Evolutionary conservation across 2,329 filamentous ascomycete species (phyloP).

Genomic region (Neopestalotiopsis sp.): DNA sequence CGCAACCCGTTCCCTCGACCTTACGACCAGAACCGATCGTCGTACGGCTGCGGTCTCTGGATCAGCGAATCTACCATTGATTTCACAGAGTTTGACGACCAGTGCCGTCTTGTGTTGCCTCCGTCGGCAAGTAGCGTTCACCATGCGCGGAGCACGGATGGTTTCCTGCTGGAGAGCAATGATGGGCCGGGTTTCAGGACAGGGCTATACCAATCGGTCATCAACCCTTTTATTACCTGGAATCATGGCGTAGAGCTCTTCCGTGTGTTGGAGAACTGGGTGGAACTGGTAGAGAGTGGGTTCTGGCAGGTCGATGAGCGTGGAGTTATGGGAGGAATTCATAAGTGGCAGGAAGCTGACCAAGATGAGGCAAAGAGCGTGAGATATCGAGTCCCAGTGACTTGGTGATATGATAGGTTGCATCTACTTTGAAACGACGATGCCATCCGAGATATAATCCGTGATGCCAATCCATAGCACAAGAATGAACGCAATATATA

Average conservation of each 20-base stretch:
- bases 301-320: background rate
- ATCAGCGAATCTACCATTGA: background rate
- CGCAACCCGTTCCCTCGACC: constrained; percentile 2
- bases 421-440: too few species aligned
- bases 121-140: background rate
- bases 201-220: constrained; percentile 1
- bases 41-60: constrained; percentile 3
- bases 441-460: too few species aligned
- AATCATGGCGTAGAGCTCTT: constrained; percentile 13
- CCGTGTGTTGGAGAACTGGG: constrained; percentile 16
- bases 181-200: background rate
- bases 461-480: too few species aligned
- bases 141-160: background rate
- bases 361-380: background rate
- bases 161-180: background rate
- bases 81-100: constrained; percentile 4
- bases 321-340: constrained; percentile 5
- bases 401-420: background rate
- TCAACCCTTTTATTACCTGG: constrained; percentile 1
- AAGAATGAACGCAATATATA: too few species aligned
- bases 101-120: constrained; percentile 11
- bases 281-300: background rate
- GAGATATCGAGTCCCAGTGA: background rate
- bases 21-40: background rate
- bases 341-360: constrained; percentile 17